Conservation (phyloP, 805 yeast genomes). For the Lipomyces oligophaga region DNA sequence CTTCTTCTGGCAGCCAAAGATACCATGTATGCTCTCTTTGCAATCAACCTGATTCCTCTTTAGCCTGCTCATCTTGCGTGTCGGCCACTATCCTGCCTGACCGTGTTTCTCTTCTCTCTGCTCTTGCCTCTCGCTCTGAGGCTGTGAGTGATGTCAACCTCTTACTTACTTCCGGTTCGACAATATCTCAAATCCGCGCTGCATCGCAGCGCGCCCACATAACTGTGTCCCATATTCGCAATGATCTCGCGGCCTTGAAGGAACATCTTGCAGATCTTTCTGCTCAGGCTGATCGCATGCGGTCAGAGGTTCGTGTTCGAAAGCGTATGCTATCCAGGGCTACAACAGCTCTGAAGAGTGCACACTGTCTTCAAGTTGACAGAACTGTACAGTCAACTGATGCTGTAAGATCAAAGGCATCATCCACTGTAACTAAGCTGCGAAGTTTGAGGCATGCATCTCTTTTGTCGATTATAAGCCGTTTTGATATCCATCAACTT, state of each 20-base stretch:
- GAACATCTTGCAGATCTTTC: neutral
- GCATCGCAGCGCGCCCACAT: neutral
- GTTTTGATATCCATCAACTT: no score
- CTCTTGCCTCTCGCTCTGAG: slow-evolving; percentile 6
- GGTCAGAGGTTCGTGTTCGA: slow-evolving; percentile 3
- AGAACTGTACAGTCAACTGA: slow-evolving; percentile 5
- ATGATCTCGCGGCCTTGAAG: slow-evolving; percentile 1
- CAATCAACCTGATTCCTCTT: slow-evolving; percentile 12
- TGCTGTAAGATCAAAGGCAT: slow-evolving; percentile 2
- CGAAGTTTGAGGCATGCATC: slow-evolving; percentile 2
- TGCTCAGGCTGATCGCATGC: neutral
- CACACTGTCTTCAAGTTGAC: slow-evolving; percentile 21
- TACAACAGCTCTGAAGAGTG: slow-evolving; percentile 16
- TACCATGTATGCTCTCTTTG: slow-evolving; percentile 17
- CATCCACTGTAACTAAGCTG: neutral
- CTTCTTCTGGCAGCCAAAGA: no score
- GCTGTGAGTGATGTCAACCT: neutral
- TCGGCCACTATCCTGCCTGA: slow-evolving; percentile 7
- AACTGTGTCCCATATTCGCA: slow-evolving; percentile 2
- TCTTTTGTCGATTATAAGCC: no score
- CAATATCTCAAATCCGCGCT: neutral
- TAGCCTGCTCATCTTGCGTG: slow-evolving; percentile 22
- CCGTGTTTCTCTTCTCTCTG: slow-evolving; percentile 10
- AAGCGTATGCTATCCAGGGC: slow-evolving; percentile 6
- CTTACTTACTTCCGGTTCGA: neutral